Evolutionary conservation across 257 asterid genomes (phyloP), one percentile per base, ranked within the genome.

Genomic region (Nicotiana attenuata): DNA sequence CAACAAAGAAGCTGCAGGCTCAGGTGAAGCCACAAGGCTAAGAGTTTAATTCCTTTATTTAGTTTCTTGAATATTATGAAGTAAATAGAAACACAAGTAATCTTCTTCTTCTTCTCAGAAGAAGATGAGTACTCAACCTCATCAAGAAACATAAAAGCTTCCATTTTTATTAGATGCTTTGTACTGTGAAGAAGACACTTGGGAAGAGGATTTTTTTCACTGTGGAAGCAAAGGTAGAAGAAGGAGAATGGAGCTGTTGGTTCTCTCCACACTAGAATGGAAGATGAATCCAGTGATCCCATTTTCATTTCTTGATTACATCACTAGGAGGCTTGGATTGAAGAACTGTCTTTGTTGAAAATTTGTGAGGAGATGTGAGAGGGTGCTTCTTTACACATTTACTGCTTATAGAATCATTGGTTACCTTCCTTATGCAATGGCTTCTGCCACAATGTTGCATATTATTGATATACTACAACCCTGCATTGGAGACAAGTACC

Each of bases 251-350:
- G 97, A 92, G 93, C 76, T 92, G 22, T 80, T 92, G 47, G 76
- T 91, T 20, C 88, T 91, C 10, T 89, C 92, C 4, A 88, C 93
- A 2, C 88, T 92, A 4, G 10, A 87, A 56, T 92, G 94, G 94
- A 89, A 80, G 90, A 92, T 92, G 94, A 89, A 90, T 77, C 91
- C 95, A 22, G 90, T 92, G 1, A 92, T 91, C 29, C 89, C 94
- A 11, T 61, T 86, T 68, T 85, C 90, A 5, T 91, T 92, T 86
- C 92, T 92, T 78, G 94, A 92, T 68, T 86, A 56, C 31, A 85
- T 88, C 47, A 80, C 89, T 10, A 82, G 78, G 33, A 86, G 83
- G 86, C 82, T 91, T 5, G 87, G 81, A 4, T 81, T 89, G 71
- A 57, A 78, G 80, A 26, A 33, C 55, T 65, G 52, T 7, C 31